Evolutionary conservation across 495 filamentous ascomycete species (phyloP).

Genomic region (Penicillium turbatum): DNA sequence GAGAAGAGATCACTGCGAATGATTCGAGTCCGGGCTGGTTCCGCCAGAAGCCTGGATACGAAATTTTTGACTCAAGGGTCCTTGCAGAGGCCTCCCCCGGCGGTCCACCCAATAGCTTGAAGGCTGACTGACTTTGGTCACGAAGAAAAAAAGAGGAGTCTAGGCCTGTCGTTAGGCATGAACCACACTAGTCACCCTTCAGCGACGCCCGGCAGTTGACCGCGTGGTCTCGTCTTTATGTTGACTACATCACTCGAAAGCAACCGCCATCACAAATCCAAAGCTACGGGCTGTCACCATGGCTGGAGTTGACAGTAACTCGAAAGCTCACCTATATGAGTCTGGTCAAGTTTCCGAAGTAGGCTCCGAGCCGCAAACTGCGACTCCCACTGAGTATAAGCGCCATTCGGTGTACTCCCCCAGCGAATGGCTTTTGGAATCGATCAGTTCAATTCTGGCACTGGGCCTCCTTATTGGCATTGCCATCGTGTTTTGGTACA

Average conservation of each 20-base stretch:
- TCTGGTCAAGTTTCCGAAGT: constrained; percentile 6
- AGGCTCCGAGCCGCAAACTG: constrained; percentile 7
- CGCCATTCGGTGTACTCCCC: constrained; percentile 18
- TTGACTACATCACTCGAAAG: background rate
- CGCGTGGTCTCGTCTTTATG: background rate
- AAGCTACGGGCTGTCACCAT: constrained; percentile 7
- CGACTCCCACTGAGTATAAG: constrained; percentile 13
- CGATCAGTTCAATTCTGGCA: constrained; percentile 12
- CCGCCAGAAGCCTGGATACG: no score
- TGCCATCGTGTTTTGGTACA: constrained; percentile 16
- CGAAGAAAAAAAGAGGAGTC: no score
- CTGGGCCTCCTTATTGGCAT: constrained; percentile 12
- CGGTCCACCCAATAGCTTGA: no score
- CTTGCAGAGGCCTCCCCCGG: no score
- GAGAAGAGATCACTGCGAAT: no score
- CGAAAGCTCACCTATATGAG: constrained; percentile 7
- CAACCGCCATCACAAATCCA: background rate
- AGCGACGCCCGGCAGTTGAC: background rate
- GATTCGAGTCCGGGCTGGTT: no score
- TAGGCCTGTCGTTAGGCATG: no score
- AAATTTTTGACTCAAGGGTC: no score
- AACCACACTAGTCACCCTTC: background rate
- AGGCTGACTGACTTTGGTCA: no score
- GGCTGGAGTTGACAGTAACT: constrained; percentile 6
- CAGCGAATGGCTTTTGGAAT: constrained; percentile 18